These are phyloP conservation scores for Cyclotella distinguenda DNA, from an alignment of 108 stramenopile species.

Conservation along the genomic window DNA sequence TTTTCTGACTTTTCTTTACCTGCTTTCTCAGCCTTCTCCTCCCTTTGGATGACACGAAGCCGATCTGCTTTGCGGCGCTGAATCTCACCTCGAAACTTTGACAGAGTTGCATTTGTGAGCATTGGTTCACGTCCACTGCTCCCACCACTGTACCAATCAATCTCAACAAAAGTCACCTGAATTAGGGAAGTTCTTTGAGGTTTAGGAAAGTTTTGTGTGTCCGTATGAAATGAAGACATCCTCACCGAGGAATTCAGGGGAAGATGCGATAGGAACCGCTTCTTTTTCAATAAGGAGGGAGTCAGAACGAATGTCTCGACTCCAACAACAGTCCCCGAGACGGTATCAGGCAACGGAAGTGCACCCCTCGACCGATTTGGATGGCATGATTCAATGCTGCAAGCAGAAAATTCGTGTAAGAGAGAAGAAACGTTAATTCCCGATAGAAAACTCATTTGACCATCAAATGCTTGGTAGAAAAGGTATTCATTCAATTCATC, in stretches of 20 bases:
- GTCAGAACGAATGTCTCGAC: constrained; percentile 61
- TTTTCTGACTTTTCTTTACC: constrained; percentile 43
- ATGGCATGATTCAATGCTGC: background rate
- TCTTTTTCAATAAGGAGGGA: constrained; percentile 57
- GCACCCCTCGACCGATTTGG: constrained; percentile 3
- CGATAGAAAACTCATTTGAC: constrained; percentile 68
- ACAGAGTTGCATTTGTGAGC: constrained; percentile 53
- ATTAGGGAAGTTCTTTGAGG: background rate
- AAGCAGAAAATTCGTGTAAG: constrained; percentile 56
- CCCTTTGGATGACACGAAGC: constrained; percentile 45
- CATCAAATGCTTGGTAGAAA: constrained; percentile 75
- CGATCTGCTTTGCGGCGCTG: constrained; percentile 62
- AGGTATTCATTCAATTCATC: constrained; percentile 42
- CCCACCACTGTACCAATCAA: constrained; percentile 51
- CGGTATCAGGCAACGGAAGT: constrained; percentile 64
- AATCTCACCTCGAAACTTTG: constrained; percentile 61
- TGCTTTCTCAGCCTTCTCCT: constrained; percentile 54
- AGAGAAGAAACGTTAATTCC: constrained; percentile 79
- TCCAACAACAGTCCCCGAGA: constrained; percentile 64
- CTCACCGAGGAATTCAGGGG: constrained; percentile 58
- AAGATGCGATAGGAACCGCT: constrained; percentile 74
- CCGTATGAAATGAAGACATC: too few relatives aligned
- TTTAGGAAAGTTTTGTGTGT: background rate
- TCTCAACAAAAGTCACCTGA: constrained; percentile 55
- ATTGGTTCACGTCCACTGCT: constrained; percentile 40